Conservation (phyloP, 345 rosid genomes). For the Gynandropsis gynandra region DNA sequence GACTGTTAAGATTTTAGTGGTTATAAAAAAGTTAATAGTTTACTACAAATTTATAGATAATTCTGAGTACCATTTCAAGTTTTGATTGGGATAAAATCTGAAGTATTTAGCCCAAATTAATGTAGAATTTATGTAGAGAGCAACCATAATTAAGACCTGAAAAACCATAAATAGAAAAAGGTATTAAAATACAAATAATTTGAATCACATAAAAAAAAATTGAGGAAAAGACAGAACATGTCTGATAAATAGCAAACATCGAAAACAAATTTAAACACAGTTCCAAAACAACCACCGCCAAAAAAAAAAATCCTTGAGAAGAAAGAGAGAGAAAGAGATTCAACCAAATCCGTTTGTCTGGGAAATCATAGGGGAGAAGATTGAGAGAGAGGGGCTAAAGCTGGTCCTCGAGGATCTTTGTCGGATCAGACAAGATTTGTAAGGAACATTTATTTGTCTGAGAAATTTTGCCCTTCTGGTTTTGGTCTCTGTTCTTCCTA, state of each 20-base stretch:
- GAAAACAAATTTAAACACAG: slow-evolving; percentile 21
- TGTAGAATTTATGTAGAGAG: too few species aligned
- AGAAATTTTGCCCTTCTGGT: slow-evolving; percentile 9
- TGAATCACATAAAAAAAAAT: neutral
- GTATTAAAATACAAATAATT: too few species aligned
- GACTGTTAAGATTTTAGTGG: too few species aligned
- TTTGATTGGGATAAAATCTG: too few species aligned
- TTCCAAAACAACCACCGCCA: slow-evolving; percentile 30
- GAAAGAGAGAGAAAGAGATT: slow-evolving; percentile 23
- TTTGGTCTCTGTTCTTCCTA: slow-evolving; percentile 14
- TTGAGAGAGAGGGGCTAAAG: slow-evolving; percentile 32
- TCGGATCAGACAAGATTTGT: slow-evolving; percentile 18
- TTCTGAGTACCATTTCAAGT: too few species aligned
- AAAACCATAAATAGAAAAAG: slow-evolving; percentile 5
- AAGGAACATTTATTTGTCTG: slow-evolving; percentile 11
- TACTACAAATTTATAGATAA: too few species aligned
- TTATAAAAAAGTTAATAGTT: too few species aligned
- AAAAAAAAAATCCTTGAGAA: slow-evolving; percentile 9
- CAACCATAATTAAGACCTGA: neutral
- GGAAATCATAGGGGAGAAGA: slow-evolving; percentile 27
- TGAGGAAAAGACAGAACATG: slow-evolving; percentile 4
- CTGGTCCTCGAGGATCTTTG: slow-evolving; percentile 27
- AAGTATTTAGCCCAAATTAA: too few species aligned
- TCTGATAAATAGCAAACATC: slow-evolving; percentile 27
- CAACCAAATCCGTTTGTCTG: slow-evolving; percentile 28